A percentile compares a stretch with the other conserved stretches of the same genome.
Conservation (phyloP, 2,329 filamentous ascomycete species). For the Nothophaeocryptopus gaeumannii region DNA sequence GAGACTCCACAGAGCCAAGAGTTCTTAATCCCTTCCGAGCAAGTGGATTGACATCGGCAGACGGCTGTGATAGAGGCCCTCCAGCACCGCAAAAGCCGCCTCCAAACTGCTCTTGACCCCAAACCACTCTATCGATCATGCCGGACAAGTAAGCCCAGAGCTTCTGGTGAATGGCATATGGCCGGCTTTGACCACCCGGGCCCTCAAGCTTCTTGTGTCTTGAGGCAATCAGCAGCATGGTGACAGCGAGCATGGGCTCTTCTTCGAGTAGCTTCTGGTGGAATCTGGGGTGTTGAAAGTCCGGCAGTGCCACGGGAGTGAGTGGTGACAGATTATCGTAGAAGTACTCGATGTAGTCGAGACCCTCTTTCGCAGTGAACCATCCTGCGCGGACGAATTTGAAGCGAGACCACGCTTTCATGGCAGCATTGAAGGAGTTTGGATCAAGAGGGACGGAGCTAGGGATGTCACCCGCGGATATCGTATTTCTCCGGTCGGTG, state of each 20-base stretch:
- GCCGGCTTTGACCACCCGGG: conserved; percentile 76
- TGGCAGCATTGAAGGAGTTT: conserved; percentile 57
- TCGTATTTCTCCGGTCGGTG: conserved; percentile 21
- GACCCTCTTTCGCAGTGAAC: conserved; percentile 91
- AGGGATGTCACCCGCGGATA: not conserved
- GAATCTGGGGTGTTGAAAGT: conserved; percentile 77
- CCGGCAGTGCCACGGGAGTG: conserved; percentile 89
- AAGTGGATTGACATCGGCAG: conserved; percentile 62
- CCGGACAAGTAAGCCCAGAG: conserved; percentile 91
- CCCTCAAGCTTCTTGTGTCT: conserved; percentile 78
- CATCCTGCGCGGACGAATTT: conserved; percentile 94
- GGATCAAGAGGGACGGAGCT: conserved; percentile 33
- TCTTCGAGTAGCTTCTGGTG: conserved; percentile 79
- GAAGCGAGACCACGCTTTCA: conserved; percentile 86
- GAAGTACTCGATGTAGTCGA: conserved; percentile 93
- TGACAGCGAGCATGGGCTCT: conserved; percentile 89
- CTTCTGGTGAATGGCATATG: conserved; percentile 89
- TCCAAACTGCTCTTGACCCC: conserved; percentile 94
- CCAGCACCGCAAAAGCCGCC: conserved; percentile 79
- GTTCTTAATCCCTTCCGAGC: conserved; percentile 71
- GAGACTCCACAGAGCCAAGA: conserved; percentile 86
- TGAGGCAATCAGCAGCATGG: conserved; percentile 85
- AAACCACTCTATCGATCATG: conserved; percentile 93
- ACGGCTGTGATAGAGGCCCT: conserved; percentile 50
- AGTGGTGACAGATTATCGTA: conserved; percentile 87